Base-by-base conservation (phyloP, 306 rosid genomes). In the Clitoria ternatea region DNA sequence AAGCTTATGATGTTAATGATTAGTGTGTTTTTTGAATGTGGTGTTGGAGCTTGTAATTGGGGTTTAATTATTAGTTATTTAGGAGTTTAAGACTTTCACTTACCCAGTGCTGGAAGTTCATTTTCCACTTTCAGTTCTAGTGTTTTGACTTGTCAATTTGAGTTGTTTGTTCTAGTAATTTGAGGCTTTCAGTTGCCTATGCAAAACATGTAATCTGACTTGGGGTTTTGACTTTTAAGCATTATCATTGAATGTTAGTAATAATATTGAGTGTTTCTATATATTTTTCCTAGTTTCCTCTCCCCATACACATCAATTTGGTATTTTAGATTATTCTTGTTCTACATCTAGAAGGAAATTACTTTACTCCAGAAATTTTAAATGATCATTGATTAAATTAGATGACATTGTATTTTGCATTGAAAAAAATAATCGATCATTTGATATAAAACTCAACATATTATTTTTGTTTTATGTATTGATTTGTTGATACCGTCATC, bases 401-500 rank as follows among this genome's bases (percentile, higher is more conserved):
- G 33, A 67, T 57, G 53, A 40, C 49, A 57, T 54, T 45, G 7
- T 14, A 47, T 67, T 14, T 57, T 14, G 69, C 22, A 19, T 24
- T 22, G 33, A 48, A 33, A 10, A 61, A n/a, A n/a, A n/a, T n/a
- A n/a, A n/a, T n/a, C n/a, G n/a, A n/a, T n/a, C n/a, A n/a, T n/a
- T n/a, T n/a, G n/a, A n/a, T 44, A 23, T 32, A 13, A 64, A 47
- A 19, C 59, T 17, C 13, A 19, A 26, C 49, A 47, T 27, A 32
- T 73, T 45, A 23, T 44, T 61, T 77, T 61, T 69, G 67, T 60
- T 45, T 50, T 24, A 22, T 39, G 48, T 50, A 29, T 66, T 13
- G 2, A 26, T 64, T 56, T 74, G 52, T 47, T 75, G 30, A 61
- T 60, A 77, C 60, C 47, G 26, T 67, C 18, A 33, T 86, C 70